Base-by-base conservation (phyloP, 495 filamentous ascomycete species). In the Penicillium chermesinum region DNA sequence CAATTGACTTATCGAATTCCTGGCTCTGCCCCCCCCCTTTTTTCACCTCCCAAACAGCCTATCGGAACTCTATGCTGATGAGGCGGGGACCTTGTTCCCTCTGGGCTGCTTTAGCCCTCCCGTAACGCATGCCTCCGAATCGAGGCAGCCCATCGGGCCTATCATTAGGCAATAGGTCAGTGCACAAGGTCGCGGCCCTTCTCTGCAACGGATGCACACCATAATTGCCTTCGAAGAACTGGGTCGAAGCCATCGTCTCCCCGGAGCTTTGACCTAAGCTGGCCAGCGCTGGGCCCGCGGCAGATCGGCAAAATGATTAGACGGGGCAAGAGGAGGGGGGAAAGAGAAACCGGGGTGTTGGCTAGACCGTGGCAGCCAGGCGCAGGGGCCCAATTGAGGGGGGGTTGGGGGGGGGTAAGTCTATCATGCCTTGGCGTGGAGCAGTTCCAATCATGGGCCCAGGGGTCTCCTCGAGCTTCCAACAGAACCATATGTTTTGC, bases 201-300 rank as follows among this genome's bases (percentile, higher is more conserved):
- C 38, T 53, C 44, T 48, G 49, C 47, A 47, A 43, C 30, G 21
- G 17, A 58, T 61, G 58, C 58, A 61, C 47, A 55, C 52, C 58
- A 61, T 60, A 57, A 52, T 57, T 60, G 25, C 53, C 55, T 52
- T 54, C 50, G 51, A 27, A n/a, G n/a, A 35, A 19, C 34, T 38
- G 41, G 45, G 27, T 57, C 54, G 51, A 50, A 54, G 57, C 54
- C 55, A 46, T 61, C 59, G n/a, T 49, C 18, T 44, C 25, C 22
- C 40, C 41, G 50, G 48, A 53, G 55, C 55, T 57, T 53, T 46
- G 44, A 45, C 47, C 44, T 38, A 32, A 49, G 43, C 44, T 54
- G 52, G 50, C 49, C 22, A 41, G 27, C 20, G 44, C 37, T 38
- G 44, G 33, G 30, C 34, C 35, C 14, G 36, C 42, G 38, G 48